Base-by-base conservation (phyloP, 169 alveolate genomes). In the Cryptosporidium muris region DNA sequence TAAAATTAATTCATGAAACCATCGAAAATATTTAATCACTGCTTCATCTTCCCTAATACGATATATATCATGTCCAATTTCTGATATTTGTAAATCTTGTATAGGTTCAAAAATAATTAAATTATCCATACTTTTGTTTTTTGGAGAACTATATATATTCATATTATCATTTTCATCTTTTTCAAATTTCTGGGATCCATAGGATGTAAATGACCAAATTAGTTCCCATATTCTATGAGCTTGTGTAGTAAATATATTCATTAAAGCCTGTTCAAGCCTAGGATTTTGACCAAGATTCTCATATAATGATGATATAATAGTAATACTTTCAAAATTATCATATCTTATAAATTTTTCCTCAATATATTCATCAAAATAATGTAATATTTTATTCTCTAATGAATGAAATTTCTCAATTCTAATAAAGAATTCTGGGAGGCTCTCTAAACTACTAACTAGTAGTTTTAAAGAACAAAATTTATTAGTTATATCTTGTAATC, bases 21-120 rank as follows among this genome's bases (percentile, higher is more conserved):
- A 67, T 9, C 53, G 36, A 51, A 67, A 67, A 60, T 51, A 67
- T 42, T 66, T 67, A 4, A 42, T 37, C 36, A 67, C 45, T n/a
- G 66, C 82, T 4, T 67, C 82, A 67, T 67, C 82, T 45, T 67
- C 82, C 38, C 82, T 67, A 40, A 67, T 67, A 53, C 82, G 37
- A 37, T 53, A 42, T 16, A 67, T 53, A 56, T 67, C 82, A 14
- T 67, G 65, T 3, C 66, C 16, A 11, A 67, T 34, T 14, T 34
- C n/a, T 3, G 37, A 47, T 9, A 47, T 36, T 12, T 67, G 16
- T 38, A 67, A 67, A 37, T 67, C 82, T 53, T 52, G 47, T 16
- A 67, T 67, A 2, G 82, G 40, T 37, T 49, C 38, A n/a, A 67
- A 53, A 14, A 52, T 53, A 14, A 67, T 67, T 8, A 64, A 25